A percentile compares a stretch with the other conserved stretches of the same genome.
Evolutionary conservation across 192 early-diverging fungal species (phyloP).

Genomic region (Lunasporangiospora selenospora): DNA sequence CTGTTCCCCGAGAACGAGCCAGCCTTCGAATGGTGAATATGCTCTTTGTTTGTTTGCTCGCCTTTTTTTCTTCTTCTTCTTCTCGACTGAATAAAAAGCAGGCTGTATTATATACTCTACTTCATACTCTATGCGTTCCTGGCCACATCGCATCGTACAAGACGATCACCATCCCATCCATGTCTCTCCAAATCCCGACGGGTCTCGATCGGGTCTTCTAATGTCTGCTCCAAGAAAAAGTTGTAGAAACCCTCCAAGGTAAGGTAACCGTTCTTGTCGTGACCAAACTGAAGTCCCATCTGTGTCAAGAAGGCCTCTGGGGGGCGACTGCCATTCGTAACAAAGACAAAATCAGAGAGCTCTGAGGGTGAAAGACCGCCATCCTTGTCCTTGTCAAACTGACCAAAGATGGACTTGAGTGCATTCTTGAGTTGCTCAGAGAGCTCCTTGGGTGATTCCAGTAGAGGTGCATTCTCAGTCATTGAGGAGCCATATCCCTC

Average conservation of each 20-base stretch:
- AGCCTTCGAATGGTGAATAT: too few species aligned
- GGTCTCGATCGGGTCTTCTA: slow-evolving; percentile 64
- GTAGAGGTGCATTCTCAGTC: slow-evolving; percentile 46
- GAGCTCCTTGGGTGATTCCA: slow-evolving; percentile 42
- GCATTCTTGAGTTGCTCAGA: slow-evolving; percentile 44
- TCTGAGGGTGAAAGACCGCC: slow-evolving; percentile 49
- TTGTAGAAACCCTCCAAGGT: slow-evolving; percentile 58
- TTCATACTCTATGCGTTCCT: slow-evolving; percentile 35
- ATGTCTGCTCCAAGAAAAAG: slow-evolving; percentile 62
- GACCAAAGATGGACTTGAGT: slow-evolving; percentile 51
- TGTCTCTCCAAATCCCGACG: slow-evolving; percentile 58
- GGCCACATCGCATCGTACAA: slow-evolving; percentile 36
- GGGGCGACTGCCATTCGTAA: slow-evolving; percentile 58
- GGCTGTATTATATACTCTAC: too few species aligned
- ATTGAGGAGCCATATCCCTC: slow-evolving; percentile 50
- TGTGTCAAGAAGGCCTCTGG: slow-evolving; percentile 58
- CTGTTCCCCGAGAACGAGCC: too few species aligned
- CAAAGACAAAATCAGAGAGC: slow-evolving; percentile 54
- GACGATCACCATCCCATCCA: slow-evolving; percentile 56
- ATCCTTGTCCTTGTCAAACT: slow-evolving; percentile 59
- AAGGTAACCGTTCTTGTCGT: slow-evolving; percentile 51
- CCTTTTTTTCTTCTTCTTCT: too few species aligned
- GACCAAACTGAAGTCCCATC: slow-evolving; percentile 60
- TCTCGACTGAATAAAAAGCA: too few species aligned
- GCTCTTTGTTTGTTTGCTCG: too few species aligned